Percentiles rank a stretch among this genome's conserved stretches.
These are phyloP conservation scores for Alternaria angustiovoidea DNA, from an alignment of 2,329 filamentous ascomycete genomes.

Conservation along the genomic window DNA sequence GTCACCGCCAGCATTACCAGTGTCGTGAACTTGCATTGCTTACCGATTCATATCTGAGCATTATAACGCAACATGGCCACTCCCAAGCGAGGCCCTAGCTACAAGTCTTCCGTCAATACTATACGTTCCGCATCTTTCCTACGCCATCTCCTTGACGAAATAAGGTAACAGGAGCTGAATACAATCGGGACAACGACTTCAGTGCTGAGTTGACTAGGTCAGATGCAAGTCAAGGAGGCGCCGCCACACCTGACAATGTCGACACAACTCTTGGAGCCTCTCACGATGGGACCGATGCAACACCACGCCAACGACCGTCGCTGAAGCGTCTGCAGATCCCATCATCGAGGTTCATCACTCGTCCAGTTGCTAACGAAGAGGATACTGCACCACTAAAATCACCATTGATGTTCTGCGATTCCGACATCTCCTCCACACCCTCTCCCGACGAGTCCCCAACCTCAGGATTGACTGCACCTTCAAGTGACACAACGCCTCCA, in stretches of 20 bases:
- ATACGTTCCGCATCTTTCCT: conserved; percentile 32
- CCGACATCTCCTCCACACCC: conserved; percentile 21
- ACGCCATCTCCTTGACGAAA: conserved; percentile 39
- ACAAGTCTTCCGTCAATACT: conserved; percentile 4
- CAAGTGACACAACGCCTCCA: conserved; percentile 9
- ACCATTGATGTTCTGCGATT: conserved; percentile 30
- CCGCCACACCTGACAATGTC: not conserved
- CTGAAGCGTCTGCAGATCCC: conserved; percentile 13
- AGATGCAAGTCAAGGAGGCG: not conserved
- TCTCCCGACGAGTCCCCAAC: conserved; percentile 26
- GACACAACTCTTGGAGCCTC: not conserved
- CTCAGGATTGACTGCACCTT: conserved; percentile 22
- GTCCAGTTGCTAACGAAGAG: not conserved
- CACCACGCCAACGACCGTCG: not conserved
- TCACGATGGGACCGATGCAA: not conserved
- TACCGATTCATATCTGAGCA: conserved; percentile 24
- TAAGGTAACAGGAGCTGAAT: conserved; percentile 15
- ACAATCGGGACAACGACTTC: not conserved
- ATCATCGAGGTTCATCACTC: not conserved
- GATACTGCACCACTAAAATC: conserved; percentile 5
- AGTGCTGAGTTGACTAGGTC: not conserved
- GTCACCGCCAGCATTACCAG: conserved; percentile 23
- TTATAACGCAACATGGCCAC: conserved; percentile 37
- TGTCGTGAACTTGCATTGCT: conserved; percentile 32
- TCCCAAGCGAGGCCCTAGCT: conserved; percentile 23